Conservation (phyloP, 2,329 filamentous ascomycete species). For the Xylaria multiplex region DNA sequence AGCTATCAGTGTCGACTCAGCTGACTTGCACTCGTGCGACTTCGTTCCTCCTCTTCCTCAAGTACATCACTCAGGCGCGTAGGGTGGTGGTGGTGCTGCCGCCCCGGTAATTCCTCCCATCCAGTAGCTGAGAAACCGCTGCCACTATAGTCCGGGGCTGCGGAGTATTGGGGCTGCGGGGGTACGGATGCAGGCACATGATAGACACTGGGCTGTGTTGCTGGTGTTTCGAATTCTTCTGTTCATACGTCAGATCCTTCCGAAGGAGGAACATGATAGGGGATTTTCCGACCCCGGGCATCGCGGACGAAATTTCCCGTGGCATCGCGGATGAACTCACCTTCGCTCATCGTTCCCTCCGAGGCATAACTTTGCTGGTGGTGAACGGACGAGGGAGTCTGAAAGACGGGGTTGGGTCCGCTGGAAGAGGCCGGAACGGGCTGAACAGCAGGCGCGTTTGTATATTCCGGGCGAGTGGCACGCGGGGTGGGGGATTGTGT, state of each 20-base stretch:
- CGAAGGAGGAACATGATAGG: constrained; percentile 58
- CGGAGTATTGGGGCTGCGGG: constrained; percentile 51
- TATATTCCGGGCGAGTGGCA: constrained; percentile 52
- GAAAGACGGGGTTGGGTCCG: constrained; percentile 53
- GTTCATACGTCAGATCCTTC: constrained; percentile 62
- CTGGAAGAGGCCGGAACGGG: constrained; percentile 54
- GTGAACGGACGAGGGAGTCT: constrained; percentile 54
- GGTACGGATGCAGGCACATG: constrained; percentile 47
- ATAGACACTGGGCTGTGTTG: constrained; percentile 52
- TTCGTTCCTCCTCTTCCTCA: constrained; percentile 84
- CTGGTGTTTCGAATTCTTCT: constrained; percentile 68
- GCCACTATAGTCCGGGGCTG: constrained; percentile 70
- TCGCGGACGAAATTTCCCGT: constrained; percentile 71
- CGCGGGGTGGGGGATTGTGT: constrained; percentile 44
- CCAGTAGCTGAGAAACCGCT: constrained; percentile 72
- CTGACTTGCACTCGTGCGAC: constrained; percentile 76
- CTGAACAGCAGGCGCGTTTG: constrained; percentile 57
- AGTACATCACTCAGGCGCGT: constrained; percentile 89
- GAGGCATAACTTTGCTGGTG: constrained; percentile 64
- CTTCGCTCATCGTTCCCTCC: constrained; percentile 73
- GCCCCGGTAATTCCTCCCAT: constrained; percentile 78
- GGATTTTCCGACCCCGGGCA: constrained; percentile 68
- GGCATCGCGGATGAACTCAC: constrained; percentile 75
- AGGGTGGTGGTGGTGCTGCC: constrained; percentile 92
- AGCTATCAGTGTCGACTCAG: constrained; percentile 56